Evolutionary conservation across 805 yeast species (phyloP), one percentile per base, ranked within the genome.

Genomic region (Cephaloascus albidus): DNA sequence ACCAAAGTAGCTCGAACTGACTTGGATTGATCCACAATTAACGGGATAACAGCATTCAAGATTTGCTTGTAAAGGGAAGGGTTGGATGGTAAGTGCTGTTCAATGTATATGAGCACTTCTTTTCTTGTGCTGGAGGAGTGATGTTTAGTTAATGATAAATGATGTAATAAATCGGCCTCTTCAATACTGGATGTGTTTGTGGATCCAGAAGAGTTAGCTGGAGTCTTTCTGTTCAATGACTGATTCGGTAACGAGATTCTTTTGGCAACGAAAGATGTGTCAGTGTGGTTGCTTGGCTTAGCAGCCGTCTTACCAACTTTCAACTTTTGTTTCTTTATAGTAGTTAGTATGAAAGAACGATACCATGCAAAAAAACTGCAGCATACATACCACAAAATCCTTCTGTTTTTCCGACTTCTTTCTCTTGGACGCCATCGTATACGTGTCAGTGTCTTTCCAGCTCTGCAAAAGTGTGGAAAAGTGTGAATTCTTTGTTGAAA

Each of bases 271-370:
- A 90, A 90, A 1, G 94, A 81, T 0, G 95, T 86, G 48, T 84
- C 90, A 3, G 98, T 93, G 42, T 72, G 76, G 54, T 87, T 86
- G 16, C 78, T 74, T 4, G 88, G 78, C 45, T 76, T 76, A 4
- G 78, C 76, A 16, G 76, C 75, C 2, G 82, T 66, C 58, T 93
- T 93, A 41, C 98, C 98, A 27, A 93, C 97, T 52, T 74, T 82
- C 38, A 93, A 72, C 65, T 86, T 90, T 43, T 78, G 69, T 57
- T 87, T 87, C 52, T 65, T 50, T 12, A n/a, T n/a, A n/a, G n/a
- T n/a, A n/a, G n/a, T n/a, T n/a, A n/a, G n/a, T n/a, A n/a, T n/a
- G n/a, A n/a, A n/a, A n/a, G n/a, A n/a, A n/a, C n/a, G n/a, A n/a
- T n/a, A n/a, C n/a, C n/a, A n/a, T n/a, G n/a, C n/a, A n/a, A n/a